These are phyloP conservation scores for Rosa hybrid DNA, from an alignment of 331 rosid genomes.

Conservation along the genomic window DNA sequence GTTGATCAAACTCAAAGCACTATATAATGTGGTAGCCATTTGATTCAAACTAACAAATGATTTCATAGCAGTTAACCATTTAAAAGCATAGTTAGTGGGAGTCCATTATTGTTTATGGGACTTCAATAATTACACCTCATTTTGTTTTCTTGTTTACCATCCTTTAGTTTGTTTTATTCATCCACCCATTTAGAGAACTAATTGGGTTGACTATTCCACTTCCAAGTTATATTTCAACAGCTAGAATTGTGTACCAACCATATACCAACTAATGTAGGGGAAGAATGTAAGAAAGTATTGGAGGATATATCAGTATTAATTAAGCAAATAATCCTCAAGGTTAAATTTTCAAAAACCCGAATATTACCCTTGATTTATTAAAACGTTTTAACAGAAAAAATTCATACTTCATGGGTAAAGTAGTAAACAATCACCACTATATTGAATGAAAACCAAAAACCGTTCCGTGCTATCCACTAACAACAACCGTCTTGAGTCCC, in stretches of 20 bases:
- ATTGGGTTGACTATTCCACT: not conserved
- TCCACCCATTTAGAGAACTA: not conserved
- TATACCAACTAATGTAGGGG: not conserved
- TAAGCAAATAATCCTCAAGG: too few species aligned
- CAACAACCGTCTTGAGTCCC: too few species aligned
- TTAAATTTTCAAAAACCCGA: too few species aligned
- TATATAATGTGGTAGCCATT: slow-evolving; percentile 16
- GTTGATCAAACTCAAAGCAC: slow-evolving; percentile 9
- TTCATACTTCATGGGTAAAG: too few species aligned
- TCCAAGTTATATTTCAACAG: not conserved
- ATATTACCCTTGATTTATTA: too few species aligned
- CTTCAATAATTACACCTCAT: not conserved
- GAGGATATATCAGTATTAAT: too few species aligned
- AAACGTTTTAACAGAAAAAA: too few species aligned
- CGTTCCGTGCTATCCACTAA: too few species aligned
- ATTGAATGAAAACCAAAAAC: too few species aligned
- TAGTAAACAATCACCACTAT: too few species aligned
- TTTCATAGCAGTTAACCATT: slow-evolving; percentile 23
- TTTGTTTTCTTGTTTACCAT: not conserved
- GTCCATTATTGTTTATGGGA: slow-evolving; percentile 30
- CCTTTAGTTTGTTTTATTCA: not conserved
- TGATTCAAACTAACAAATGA: slow-evolving; percentile 33
- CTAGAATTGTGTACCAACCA: not conserved
- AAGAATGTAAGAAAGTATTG: too few species aligned
- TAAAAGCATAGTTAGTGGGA: slow-evolving; percentile 27